A percentile compares a stretch with the other conserved stretches of the same genome.
Evolutionary conservation across 148 eudicot genomes (phyloP).

Genomic region (Drosera capensis): DNA sequence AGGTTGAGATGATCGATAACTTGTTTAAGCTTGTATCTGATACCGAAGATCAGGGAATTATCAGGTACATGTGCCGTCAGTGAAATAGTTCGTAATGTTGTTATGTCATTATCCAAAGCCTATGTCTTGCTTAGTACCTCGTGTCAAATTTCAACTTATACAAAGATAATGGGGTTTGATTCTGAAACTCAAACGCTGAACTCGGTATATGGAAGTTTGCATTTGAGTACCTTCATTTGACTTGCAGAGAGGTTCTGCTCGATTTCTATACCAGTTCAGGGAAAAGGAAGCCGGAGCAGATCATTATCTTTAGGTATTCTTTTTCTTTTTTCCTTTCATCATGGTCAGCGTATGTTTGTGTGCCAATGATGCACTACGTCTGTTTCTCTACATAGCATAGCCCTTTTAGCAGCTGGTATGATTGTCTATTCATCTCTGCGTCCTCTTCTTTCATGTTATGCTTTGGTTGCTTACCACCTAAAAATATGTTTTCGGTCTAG

Average conservation of each 20-base stretch:
- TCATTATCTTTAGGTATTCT: constrained; percentile 59
- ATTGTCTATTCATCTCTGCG: background rate
- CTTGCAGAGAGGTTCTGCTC: constrained; percentile 47
- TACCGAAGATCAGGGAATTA: constrained; percentile 55
- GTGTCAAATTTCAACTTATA: no score
- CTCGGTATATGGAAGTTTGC: no score
- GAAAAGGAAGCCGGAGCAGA: constrained; percentile 63
- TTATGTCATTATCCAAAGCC: no score
- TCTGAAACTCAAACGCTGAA: background rate
- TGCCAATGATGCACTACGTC: no score
- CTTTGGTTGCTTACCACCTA: background rate
- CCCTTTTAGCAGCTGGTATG: background rate
- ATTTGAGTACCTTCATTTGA: background rate
- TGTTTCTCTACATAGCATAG: no score
- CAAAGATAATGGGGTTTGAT: background rate
- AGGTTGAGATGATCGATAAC: constrained; percentile 63
- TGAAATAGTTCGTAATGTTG: no score
- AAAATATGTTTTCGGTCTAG: constrained; percentile 11
- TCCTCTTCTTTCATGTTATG: background rate
- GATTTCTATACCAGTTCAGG: constrained; percentile 60
- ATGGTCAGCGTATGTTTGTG: no score
- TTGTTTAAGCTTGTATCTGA: constrained; percentile 47
- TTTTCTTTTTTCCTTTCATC: background rate
- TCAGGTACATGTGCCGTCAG: no score
- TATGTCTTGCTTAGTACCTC: no score